These are phyloP conservation scores for Ganoderma sinense DNA, from an alignment of 1,284 basidiomycete genomes.

Conservation along the genomic window DNA sequence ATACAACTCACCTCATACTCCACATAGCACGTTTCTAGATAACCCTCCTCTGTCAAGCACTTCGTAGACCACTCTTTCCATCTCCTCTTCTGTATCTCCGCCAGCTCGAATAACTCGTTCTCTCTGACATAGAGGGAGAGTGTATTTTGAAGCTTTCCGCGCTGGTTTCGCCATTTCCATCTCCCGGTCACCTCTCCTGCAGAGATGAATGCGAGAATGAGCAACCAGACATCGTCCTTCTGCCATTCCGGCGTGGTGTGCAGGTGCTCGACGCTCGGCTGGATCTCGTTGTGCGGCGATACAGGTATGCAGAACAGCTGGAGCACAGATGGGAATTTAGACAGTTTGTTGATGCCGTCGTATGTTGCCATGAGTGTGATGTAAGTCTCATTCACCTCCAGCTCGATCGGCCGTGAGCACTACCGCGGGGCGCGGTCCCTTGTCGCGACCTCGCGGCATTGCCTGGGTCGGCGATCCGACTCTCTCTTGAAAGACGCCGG, in stretches of 20 bases:
- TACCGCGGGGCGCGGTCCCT: neutral
- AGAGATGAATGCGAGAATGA: neutral
- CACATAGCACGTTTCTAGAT: neutral
- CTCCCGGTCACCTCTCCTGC: neutral
- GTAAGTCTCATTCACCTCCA: too few relatives aligned
- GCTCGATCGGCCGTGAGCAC: neutral
- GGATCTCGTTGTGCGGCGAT: conserved; percentile 8
- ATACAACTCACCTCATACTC: neutral
- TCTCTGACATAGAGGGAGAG: neutral
- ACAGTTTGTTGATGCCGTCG: neutral
- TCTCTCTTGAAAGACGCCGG: too few relatives aligned
- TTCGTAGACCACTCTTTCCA: neutral
- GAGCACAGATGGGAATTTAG: conserved; percentile 1
- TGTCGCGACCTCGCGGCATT: neutral
- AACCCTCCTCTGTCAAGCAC: neutral
- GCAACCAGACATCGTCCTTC: conserved; percentile 7
- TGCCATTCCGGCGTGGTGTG: conserved; percentile 15
- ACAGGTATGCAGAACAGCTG: conserved; percentile 9
- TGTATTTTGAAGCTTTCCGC: neutral
- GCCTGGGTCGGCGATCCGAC: too few relatives aligned
- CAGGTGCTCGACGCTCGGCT: neutral
- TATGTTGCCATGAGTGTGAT: conserved; percentile 1
- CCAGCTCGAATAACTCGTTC: neutral
- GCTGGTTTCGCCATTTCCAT: neutral
- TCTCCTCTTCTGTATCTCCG: neutral